A percentile compares a stretch with the other conserved stretches of the same genome.
phyloP scores from a whole-genome alignment of 208 protist species.

The Acanthamoeba healyi region DNA sequence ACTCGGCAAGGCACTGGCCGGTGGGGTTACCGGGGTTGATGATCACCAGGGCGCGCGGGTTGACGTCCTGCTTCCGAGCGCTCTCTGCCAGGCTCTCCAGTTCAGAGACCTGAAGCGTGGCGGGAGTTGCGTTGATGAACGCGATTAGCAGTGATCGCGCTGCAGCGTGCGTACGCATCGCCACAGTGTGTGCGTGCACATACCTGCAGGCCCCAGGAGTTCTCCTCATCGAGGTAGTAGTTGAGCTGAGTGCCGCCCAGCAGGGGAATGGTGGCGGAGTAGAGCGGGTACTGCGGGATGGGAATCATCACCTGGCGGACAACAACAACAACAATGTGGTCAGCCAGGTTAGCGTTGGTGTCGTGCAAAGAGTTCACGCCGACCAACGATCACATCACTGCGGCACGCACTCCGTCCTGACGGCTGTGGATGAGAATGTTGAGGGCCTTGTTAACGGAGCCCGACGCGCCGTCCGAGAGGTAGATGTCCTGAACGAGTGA shows the following conservation, averaged over 20 bases:
- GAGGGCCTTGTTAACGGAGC: slow-evolving; percentile 91
- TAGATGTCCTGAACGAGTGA: slow-evolving; percentile 95
- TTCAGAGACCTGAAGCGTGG: slow-evolving; percentile 75
- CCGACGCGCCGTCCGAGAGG: slow-evolving; percentile 97
- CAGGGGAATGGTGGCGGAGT: slow-evolving; percentile 97
- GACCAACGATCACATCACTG: too few species aligned
- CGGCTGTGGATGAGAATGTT: slow-evolving; percentile 81
- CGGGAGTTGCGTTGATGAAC: background rate
- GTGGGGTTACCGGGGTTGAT: slow-evolving; percentile 99
- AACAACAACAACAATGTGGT: too few species aligned
- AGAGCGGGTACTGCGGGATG: slow-evolving; percentile 99
- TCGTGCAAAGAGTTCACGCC: background rate
- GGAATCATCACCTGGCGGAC: slow-evolving; percentile 97
- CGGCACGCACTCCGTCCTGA: slow-evolving; percentile 86
- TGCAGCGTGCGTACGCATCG: background rate
- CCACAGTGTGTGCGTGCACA: too few species aligned
- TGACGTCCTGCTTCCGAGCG: slow-evolving; percentile 90
- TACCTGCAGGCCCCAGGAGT: slow-evolving; percentile 93
- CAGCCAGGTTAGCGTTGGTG: too few species aligned
- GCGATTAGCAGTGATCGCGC: background rate
- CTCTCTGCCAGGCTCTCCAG: slow-evolving; percentile 89
- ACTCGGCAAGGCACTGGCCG: slow-evolving; percentile 92
- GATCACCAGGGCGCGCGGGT: slow-evolving; percentile 95
- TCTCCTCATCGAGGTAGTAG: slow-evolving; percentile 96
- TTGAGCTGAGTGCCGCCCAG: slow-evolving; percentile 93